phyloP scores from a whole-genome alignment of 2,329 filamentous ascomycete species.

The Penicillium concentricum region DNA sequence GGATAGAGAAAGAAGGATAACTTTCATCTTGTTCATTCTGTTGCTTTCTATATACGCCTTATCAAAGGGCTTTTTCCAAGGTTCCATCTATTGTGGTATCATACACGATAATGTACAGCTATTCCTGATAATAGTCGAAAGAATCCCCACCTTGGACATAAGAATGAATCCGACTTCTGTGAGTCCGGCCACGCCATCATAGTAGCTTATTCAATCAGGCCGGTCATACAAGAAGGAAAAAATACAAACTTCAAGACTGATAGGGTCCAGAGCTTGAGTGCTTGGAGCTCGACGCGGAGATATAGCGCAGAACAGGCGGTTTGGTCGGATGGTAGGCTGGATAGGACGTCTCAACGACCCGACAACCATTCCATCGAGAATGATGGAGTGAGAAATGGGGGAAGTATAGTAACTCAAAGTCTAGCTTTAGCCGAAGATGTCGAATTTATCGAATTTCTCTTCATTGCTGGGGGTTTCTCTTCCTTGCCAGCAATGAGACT shows the following conservation, averaged over 20 bases:
- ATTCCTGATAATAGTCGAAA: neutral
- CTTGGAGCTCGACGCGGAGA: neutral
- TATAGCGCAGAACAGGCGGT: neutral
- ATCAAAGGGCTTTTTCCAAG: neutral
- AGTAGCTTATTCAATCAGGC: neutral
- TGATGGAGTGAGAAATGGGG: neutral
- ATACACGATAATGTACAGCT: neutral
- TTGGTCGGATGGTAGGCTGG: neutral
- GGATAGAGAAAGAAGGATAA: neutral
- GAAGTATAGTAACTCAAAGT: neutral
- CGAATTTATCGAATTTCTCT: slow-evolving; percentile 2
- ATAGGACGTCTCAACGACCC: neutral
- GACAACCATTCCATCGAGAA: neutral
- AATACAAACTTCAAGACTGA: neutral
- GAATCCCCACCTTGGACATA: neutral
- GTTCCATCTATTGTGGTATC: neutral
- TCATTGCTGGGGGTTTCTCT: slow-evolving; percentile 1
- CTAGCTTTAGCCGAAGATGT: neutral
- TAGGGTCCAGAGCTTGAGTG: neutral
- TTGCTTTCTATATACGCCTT: slow-evolving; percentile 1
- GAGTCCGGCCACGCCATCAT: neutral
- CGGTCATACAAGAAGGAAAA: neutral
- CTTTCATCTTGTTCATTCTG: neutral
- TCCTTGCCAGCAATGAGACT: slow-evolving; percentile 38
- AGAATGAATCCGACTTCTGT: neutral